phyloP scores from a whole-genome alignment of 2,329 filamentous ascomycete genomes.

The Grosmannia serpens region DNA sequence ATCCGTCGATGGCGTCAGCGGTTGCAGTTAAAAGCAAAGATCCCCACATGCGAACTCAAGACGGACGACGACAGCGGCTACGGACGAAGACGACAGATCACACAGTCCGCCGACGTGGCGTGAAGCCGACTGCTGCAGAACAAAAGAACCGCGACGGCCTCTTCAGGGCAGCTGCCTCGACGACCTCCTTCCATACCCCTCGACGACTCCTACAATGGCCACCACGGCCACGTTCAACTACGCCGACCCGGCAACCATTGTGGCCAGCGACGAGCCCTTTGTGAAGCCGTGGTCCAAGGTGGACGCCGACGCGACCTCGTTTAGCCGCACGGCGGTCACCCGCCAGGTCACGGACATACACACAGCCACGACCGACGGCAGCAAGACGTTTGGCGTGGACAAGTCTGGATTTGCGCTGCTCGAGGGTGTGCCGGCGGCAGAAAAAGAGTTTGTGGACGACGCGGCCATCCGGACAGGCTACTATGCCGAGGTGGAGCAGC shows the following conservation, averaged over 20 bases:
- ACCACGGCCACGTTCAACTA: constrained; percentile 38
- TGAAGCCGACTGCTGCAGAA: neutral
- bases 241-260: constrained; percentile 41
- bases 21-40: neutral
- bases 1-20: neutral
- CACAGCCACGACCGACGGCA: constrained; percentile 25
- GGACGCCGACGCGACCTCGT: constrained; percentile 46
- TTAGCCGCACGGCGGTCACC: constrained; percentile 30
- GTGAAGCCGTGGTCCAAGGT: constrained; percentile 54
- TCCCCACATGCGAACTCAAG: neutral
- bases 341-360: constrained; percentile 44
- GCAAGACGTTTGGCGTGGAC: constrained; percentile 45
- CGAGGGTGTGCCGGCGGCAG: constrained; percentile 33
- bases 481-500: constrained; percentile 48
- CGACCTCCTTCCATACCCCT: neutral
- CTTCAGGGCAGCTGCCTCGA: neutral
- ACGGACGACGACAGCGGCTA: neutral
- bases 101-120: too few species aligned
- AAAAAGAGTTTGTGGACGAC: constrained; percentile 45
- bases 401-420: constrained; percentile 47
- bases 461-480: constrained; percentile 41
- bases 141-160: neutral
- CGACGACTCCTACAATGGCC: constrained; percentile 2
- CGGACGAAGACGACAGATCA: too few species aligned
- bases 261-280: constrained; percentile 18